phyloP scores from a whole-genome alignment of 2,329 filamentous ascomycete species.

The Ophiocordyceps australis region DNA sequence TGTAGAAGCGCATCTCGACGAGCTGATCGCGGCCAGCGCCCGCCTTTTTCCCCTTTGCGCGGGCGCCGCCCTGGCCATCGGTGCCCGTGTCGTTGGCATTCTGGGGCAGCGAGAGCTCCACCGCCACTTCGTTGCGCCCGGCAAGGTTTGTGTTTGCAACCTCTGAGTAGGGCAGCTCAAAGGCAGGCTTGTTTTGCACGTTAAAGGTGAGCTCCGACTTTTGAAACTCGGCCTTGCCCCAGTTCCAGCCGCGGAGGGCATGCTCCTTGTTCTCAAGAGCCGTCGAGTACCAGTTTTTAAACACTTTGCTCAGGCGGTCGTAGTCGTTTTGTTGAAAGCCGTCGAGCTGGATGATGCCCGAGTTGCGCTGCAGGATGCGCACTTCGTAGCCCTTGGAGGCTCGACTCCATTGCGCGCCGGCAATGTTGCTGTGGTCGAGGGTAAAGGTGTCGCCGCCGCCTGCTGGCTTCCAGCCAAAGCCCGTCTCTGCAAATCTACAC shows the following conservation, averaged over 20 bases:
- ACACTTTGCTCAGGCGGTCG: constrained; percentile 76
- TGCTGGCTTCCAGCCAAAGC: constrained; percentile 86
- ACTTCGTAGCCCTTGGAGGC: constrained; percentile 86
- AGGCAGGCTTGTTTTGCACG: constrained; percentile 89
- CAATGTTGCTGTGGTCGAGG: constrained; percentile 72
- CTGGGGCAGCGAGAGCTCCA: constrained; percentile 71
- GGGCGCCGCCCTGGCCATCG: constrained; percentile 57
- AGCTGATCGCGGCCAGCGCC: constrained; percentile 81
- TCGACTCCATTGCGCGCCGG: constrained; percentile 82
- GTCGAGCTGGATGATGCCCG: constrained; percentile 80
- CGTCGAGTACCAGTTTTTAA: constrained; percentile 97
- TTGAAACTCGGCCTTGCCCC: constrained; percentile 94
- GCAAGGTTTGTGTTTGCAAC: constrained; percentile 96
- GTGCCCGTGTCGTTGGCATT: constrained; percentile 55
- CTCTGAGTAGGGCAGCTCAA: constrained; percentile 93
- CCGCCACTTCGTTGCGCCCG: constrained; percentile 91
- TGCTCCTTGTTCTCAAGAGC: constrained; percentile 87
- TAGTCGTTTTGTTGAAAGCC: constrained; percentile 92
- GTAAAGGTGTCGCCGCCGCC: constrained; percentile 85
- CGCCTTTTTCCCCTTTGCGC: constrained; percentile 69
- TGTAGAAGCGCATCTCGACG: constrained; percentile 98
- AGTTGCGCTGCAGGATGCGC: constrained; percentile 73
- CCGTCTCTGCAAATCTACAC: constrained; percentile 86
- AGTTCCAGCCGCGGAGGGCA: constrained; percentile 93
- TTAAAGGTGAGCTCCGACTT: constrained; percentile 94